Percentiles rank a stretch among this genome's conserved stretches.
phyloP scores from a whole-genome alignment of 2,329 filamentous ascomycete species.

The Xylogone sp. region DNA sequence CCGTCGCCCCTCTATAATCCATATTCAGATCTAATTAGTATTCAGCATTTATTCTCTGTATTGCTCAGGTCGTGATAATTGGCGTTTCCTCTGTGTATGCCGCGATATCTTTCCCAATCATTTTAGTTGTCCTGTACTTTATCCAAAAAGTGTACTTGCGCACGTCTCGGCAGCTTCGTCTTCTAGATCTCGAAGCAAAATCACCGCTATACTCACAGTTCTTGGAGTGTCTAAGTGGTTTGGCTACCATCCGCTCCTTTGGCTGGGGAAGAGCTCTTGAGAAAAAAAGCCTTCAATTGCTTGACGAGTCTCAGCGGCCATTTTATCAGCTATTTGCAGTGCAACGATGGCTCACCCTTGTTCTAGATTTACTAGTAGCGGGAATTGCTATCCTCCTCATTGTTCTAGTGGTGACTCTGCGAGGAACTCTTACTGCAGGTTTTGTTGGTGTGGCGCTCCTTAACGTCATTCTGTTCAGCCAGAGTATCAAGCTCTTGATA shows the following conservation, averaged over 20 bases:
- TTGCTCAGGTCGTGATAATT: conserved; percentile 35
- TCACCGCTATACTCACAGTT: conserved; percentile 56
- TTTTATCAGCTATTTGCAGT: conserved; percentile 54
- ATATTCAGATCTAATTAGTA: background rate
- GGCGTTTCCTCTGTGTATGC: no score
- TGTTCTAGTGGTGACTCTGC: conserved; percentile 12
- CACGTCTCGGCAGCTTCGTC: conserved; percentile 55
- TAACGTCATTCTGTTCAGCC: conserved; percentile 15
- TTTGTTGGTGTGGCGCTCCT: conserved; percentile 15
- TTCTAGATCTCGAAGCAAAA: conserved; percentile 60
- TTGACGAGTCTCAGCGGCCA: conserved; percentile 52
- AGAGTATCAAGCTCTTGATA: conserved; percentile 11
- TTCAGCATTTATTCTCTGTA: conserved; percentile 29
- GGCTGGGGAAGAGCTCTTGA: conserved; percentile 44
- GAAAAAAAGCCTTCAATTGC: conserved; percentile 38
- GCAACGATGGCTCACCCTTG: conserved; percentile 53
- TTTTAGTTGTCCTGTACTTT: conserved; percentile 44
- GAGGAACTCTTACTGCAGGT: conserved; percentile 10
- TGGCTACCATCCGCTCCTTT: conserved; percentile 53
- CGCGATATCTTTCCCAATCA: no score
- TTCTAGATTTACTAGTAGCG: conserved; percentile 42
- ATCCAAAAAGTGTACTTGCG: conserved; percentile 55
- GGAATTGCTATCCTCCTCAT: conserved; percentile 19
- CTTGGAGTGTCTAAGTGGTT: conserved; percentile 49
- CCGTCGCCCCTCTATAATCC: background rate